Conservation (phyloP, 176 grass and related monocot genomes). For the Phyllostachys edulis region DNA sequence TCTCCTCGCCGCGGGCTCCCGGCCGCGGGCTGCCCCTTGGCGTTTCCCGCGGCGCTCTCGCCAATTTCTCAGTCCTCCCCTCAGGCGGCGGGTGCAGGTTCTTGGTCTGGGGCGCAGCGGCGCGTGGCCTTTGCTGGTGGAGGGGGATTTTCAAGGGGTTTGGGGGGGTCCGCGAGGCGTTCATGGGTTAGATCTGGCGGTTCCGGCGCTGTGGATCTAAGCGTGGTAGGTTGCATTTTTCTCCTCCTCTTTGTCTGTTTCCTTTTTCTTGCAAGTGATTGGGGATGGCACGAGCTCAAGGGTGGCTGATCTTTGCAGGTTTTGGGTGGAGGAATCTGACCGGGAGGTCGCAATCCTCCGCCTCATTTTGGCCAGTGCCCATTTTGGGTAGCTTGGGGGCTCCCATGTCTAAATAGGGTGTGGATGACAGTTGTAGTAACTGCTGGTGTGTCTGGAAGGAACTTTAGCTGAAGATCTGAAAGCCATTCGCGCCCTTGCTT, state of each 20-base stretch:
- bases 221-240: conserved; percentile 17
- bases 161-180: neutral
- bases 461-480: conserved; percentile 24
- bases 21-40: neutral
- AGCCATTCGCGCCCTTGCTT: neutral
- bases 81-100: neutral
- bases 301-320: too few species aligned
- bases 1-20: neutral
- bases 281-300: too few species aligned
- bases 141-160: too few species aligned
- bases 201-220: conserved; percentile 36
- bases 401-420: conserved; percentile 30
- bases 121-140: too few species aligned
- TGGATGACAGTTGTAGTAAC: conserved; percentile 20
- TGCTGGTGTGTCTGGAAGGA: neutral
- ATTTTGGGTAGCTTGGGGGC: conserved; percentile 2
- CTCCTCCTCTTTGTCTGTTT: neutral
- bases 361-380: too few species aligned
- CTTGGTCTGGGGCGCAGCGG: too few species aligned
- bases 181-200: conserved; percentile 54
- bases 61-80: neutral
- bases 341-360: too few species aligned
- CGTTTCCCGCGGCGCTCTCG: neutral
- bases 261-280: neutral
- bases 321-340: too few species aligned